Evolutionary conservation across 306 rosid genomes (phyloP).

Genomic region (Medicago lupulina): DNA sequence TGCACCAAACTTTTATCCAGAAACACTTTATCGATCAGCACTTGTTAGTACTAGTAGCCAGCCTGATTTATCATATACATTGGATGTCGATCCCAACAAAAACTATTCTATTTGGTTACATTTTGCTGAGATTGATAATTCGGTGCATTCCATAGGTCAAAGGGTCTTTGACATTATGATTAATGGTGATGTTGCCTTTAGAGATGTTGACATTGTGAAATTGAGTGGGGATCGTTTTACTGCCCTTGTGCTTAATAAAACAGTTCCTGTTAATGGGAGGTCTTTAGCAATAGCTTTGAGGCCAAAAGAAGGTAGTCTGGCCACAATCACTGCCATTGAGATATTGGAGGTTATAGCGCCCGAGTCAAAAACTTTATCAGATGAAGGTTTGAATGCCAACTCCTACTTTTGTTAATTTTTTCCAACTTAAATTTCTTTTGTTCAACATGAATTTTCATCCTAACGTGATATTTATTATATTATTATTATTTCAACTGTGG

Average conservation of each 20-base stretch:
- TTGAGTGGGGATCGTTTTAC: constrained; percentile 73
- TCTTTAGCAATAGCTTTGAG: constrained; percentile 69
- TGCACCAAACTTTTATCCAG: constrained; percentile 90
- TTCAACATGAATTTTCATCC: constrained; percentile 27
- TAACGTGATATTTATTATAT: neutral
- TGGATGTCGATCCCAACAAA: constrained; percentile 88
- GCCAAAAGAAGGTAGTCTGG: constrained; percentile 64
- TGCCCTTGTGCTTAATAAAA: constrained; percentile 84
- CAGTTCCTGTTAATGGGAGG: constrained; percentile 79
- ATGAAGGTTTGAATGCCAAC: constrained; percentile 70
- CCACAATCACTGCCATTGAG: constrained; percentile 86
- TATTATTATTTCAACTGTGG: constrained; percentile 26
- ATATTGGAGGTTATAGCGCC: constrained; percentile 74
- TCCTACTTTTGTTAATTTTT: constrained; percentile 11
- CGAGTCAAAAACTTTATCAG: constrained; percentile 71
- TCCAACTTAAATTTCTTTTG: neutral
- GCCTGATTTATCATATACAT: constrained; percentile 69
- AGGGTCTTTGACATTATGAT: constrained; percentile 80
- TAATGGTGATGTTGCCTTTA: constrained; percentile 61
- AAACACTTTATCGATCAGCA: constrained; percentile 78
- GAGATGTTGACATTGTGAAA: constrained; percentile 73
- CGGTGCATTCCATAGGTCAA: constrained; percentile 64
- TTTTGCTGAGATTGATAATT: constrained; percentile 83
- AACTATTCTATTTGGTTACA: constrained; percentile 95
- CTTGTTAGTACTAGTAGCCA: constrained; percentile 66